phyloP scores from a whole-genome alignment of 2,329 filamentous ascomycete genomes.

The Didymella pinodella region DNA sequence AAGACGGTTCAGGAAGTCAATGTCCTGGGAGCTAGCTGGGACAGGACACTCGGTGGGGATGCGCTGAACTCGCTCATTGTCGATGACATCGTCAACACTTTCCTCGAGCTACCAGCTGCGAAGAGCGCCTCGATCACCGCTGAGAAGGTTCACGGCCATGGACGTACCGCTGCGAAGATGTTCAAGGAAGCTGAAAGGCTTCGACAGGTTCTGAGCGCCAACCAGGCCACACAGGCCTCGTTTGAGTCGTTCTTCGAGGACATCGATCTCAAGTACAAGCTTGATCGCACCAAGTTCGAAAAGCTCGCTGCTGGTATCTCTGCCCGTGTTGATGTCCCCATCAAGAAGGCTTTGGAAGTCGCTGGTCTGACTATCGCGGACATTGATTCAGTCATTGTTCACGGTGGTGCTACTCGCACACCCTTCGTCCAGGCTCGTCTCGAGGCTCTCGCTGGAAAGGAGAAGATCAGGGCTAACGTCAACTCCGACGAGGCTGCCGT shows the following conservation, averaged over 20 bases:
- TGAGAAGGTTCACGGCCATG: conserved; percentile 74
- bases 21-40: conserved; percentile 86
- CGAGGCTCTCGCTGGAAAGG: conserved; percentile 74
- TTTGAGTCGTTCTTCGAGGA: conserved; percentile 94
- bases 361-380: conserved; percentile 78
- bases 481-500: conserved; percentile 97
- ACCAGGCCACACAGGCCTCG: conserved; percentile 78
- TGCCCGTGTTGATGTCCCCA: conserved; percentile 71
- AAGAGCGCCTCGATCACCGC: conserved; percentile 70
- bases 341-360: conserved; percentile 76
- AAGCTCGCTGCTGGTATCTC: conserved; percentile 73
- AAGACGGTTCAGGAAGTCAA: conserved; percentile 97
- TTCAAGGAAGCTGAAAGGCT: conserved; percentile 89
- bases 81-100: conserved; percentile 84
- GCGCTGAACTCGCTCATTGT: conserved; percentile 86
- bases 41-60: conserved; percentile 88
- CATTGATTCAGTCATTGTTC: conserved; percentile 88
- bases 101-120: conserved; percentile 70
- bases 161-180: conserved; percentile 87
- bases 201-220: conserved; percentile 91
- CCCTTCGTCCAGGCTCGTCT: conserved; percentile 93
- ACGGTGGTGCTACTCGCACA: conserved; percentile 88
- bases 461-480: conserved; percentile 90
- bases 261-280: conserved; percentile 90
- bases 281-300: conserved; percentile 82